Evolutionary conservation across 108 stramenopile genomes (phyloP).

Genomic region (Cyclostephanos invisitatus): DNA sequence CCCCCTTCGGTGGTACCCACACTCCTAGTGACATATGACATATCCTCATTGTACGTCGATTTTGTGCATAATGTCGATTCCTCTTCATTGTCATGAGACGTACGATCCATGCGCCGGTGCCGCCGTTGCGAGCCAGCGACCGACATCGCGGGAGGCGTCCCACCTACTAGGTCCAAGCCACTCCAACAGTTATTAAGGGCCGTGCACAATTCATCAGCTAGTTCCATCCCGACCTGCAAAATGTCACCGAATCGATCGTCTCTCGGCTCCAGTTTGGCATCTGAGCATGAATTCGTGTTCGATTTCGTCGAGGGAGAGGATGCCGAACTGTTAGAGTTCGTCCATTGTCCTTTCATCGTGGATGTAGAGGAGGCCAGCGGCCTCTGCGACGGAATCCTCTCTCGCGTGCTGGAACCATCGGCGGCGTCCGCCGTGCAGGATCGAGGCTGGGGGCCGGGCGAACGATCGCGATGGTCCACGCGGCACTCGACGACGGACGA

Average conservation of each 20-base stretch:
- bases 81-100: neutral
- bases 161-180: neutral
- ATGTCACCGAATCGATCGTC: conserved; percentile 11
- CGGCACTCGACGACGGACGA: neutral
- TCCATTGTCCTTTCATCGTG: neutral
- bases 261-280: neutral
- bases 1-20: conserved; percentile 9
- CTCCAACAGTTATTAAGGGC: conserved; percentile 12
- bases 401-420: neutral
- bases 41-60: conserved; percentile 11
- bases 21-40: conserved; percentile 1
- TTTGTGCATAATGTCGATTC: conserved; percentile 2
- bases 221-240: conserved; percentile 1
- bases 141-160: neutral
- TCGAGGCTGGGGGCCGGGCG: neutral
- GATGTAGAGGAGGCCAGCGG: neutral
- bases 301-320: neutral
- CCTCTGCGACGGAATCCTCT: neutral
- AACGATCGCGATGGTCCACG: neutral
- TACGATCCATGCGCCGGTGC: neutral
- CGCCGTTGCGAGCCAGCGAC: neutral
- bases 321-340: neutral
- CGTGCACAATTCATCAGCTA: conserved; percentile 13
- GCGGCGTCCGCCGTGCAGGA: neutral
- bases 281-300: neutral